Evolutionary conservation across 768 basidiomycete species (phyloP), one percentile per base, ranked within the genome.

Genomic region (Boletales sp.): DNA sequence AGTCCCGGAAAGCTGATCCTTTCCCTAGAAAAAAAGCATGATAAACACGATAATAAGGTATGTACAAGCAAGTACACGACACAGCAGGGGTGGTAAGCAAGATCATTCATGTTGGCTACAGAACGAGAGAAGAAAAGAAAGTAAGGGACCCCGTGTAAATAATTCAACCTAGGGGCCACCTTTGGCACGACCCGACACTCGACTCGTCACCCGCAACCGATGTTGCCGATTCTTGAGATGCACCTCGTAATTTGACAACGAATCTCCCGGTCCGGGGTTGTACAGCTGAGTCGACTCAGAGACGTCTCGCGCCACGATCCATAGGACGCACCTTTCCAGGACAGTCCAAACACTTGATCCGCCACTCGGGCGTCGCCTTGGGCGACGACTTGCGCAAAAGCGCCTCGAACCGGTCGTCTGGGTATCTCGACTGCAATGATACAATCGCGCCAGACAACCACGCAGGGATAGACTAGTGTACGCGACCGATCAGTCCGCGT

Each of bases 331-430:
- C 92, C 80, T 94, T 95, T 61, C 92, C 92, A 57, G 93, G 93
- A 69, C 93, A 94, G 66, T 97, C 93, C 56, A 83, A 63, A 66
- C 93, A 97, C 67, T 87, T 93, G 63, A 95, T 79, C 15, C 91
- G 80, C 94, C 94, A 97, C 67, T 95, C 93, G 6, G 81, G 78
- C 19, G 74, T 67, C n/a, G 74, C 76, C 12, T 72, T 74, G 39
- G 78, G 73, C 29, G 74, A 73, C 8, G 77, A 71, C 60, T 82
- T 86, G 29, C 82, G 78, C 31, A 83, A 70, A 30, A 89, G 82
- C 15, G 88, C 80, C 57, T 90, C 87, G 57, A 97, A 94, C 51
- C 67, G 80, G 67, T 97, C 94, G 53, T 89, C 79, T 2, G 86
- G 84, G 62, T 90, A 94, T 68, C 76, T 80, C 9, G 71, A 67